These are phyloP conservation scores for Vigna trinervia DNA, from an alignment of 306 rosid genomes.

Conservation along the genomic window DNA sequence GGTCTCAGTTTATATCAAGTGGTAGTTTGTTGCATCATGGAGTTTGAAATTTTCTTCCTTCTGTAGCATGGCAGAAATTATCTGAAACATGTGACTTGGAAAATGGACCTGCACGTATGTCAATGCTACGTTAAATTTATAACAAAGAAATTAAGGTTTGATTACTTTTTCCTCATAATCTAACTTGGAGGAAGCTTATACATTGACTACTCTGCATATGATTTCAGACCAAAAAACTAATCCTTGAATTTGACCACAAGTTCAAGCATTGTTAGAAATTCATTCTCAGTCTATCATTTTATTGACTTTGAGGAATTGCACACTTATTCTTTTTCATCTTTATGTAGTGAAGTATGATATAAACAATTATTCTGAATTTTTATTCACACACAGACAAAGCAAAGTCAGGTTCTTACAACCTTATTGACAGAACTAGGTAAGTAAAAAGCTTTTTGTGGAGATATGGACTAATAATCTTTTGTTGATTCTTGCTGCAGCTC, in stretches of 20 bases:
- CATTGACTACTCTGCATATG: no score
- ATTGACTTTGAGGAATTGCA: conserved; percentile 8
- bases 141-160: no score
- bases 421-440: no score
- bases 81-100: not conserved
- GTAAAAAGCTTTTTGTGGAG: not conserved
- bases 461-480: no score
- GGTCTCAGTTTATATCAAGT: not conserved
- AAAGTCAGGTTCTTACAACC: no score
- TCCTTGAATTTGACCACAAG: no score
- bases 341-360: not conserved
- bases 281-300: not conserved
- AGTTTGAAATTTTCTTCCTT: not conserved
- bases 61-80: not conserved
- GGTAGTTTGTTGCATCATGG: conserved; percentile 11
- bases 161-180: no score
- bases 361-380: not conserved
- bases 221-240: not conserved
- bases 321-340: conserved; percentile 9
- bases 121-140: not conserved
- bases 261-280: no score
- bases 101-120: conserved; percentile 10
- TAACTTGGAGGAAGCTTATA: no score
- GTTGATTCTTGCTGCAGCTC: not conserved
- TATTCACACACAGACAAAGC: not conserved